phyloP scores from a whole-genome alignment of 768 basidiomycete species.

The Boletus subparvulus region DNA sequence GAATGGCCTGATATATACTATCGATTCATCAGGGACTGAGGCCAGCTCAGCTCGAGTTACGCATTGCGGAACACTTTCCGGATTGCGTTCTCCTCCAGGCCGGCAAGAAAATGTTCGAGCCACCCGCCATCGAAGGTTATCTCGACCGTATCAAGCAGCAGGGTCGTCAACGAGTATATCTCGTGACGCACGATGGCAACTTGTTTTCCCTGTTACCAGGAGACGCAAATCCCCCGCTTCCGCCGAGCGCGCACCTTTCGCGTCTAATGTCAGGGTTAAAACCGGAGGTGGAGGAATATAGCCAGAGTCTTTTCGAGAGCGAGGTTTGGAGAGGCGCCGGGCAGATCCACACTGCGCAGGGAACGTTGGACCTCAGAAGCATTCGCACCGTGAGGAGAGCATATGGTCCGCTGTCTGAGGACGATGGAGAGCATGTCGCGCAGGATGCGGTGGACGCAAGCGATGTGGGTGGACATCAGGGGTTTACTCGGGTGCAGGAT shows the following conservation, averaged over 20 bases:
- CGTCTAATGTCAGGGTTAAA: constrained; percentile 31
- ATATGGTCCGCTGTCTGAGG: constrained; percentile 31
- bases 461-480: constrained; percentile 67
- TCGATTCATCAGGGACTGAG: constrained; percentile 32
- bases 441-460: constrained; percentile 48
- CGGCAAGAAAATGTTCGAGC: constrained; percentile 60
- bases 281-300: constrained; percentile 27
- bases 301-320: constrained; percentile 39
- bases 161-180: constrained; percentile 60
- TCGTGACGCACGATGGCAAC: constrained; percentile 69
- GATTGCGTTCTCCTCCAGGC: constrained; percentile 39
- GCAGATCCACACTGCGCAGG: constrained; percentile 65
- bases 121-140: constrained; percentile 85
- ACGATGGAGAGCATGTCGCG: constrained; percentile 23
- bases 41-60: constrained; percentile 67
- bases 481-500: constrained; percentile 42
- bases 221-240: constrained; percentile 65
- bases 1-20: constrained; percentile 13
- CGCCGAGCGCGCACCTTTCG: constrained; percentile 51
- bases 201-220: constrained; percentile 58
- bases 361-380: constrained; percentile 70
- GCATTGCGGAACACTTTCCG: constrained; percentile 68
- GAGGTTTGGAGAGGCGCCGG: constrained; percentile 63
- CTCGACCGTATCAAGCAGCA: constrained; percentile 67
- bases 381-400: constrained; percentile 64